Evolutionary conservation across 495 filamentous ascomycete genomes (phyloP).

Genomic region (Glarea lozoyensis): DNA sequence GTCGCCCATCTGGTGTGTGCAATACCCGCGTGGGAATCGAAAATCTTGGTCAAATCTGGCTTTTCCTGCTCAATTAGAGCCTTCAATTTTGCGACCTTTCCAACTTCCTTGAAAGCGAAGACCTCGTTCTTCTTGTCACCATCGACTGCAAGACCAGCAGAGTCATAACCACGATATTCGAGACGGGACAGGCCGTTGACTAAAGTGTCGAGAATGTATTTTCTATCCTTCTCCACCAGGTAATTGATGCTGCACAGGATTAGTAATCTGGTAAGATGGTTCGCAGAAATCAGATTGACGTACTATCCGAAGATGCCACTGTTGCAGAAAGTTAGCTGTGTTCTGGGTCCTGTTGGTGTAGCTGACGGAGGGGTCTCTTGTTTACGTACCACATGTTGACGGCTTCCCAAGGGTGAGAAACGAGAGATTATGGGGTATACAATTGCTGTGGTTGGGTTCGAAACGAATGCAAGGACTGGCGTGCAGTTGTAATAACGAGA

Average conservation of each 20-base stretch:
- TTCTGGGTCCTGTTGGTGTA: neutral
- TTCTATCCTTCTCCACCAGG: conserved; percentile 91
- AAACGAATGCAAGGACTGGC: conserved; percentile 22
- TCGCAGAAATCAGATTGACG: conserved; percentile 30
- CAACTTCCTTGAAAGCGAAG: conserved; percentile 95
- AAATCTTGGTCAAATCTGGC: conserved; percentile 80
- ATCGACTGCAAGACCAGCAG: conserved; percentile 90
- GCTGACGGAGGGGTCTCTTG: neutral
- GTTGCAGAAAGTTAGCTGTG: conserved; percentile 7
- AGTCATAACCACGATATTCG: conserved; percentile 96
- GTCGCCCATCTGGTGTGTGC: conserved; percentile 98
- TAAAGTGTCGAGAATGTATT: conserved; percentile 87
- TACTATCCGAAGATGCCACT: conserved; percentile 97
- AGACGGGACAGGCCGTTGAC: conserved; percentile 68
- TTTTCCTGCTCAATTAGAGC: conserved; percentile 70
- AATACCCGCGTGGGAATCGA: conserved; percentile 96
- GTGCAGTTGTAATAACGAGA: too few species aligned
- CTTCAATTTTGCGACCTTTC: conserved; percentile 95
- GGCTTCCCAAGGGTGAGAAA: conserved; percentile 3
- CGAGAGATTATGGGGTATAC: conserved; percentile 14
- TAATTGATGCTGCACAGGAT: conserved; percentile 28
- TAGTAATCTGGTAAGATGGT: conserved; percentile 18
- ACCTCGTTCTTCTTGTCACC: conserved; percentile 99
- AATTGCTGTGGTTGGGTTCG: conserved; percentile 21
- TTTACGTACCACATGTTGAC: conserved; percentile 16